Evolutionary conservation across 441 rosid species (phyloP).

Genomic region (Euphorbia schlechtendalii): DNA sequence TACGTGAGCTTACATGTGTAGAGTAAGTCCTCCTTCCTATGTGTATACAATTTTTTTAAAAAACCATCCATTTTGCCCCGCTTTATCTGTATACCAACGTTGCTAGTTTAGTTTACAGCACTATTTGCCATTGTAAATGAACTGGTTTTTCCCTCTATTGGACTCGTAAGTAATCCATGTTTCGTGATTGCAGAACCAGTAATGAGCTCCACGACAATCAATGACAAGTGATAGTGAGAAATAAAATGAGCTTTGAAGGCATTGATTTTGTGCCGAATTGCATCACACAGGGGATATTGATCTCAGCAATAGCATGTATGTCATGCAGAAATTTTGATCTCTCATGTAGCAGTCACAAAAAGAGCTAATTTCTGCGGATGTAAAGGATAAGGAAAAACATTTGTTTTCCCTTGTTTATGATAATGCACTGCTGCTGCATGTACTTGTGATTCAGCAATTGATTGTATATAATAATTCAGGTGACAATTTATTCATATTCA

Average conservation of each 20-base stretch:
- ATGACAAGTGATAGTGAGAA: not conserved
- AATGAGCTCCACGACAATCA: constrained; percentile 11
- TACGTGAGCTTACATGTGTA: constrained; percentile 64
- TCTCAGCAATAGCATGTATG: constrained; percentile 15
- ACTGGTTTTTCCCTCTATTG: not conserved
- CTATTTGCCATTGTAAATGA: no score
- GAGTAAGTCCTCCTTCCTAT: constrained; percentile 30
- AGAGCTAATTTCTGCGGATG: constrained; percentile 9
- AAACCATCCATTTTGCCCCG: not conserved
- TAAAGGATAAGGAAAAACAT: not conserved
- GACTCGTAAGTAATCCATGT: not conserved
- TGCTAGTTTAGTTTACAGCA: no score
- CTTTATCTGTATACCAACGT: not conserved
- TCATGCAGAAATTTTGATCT: constrained; percentile 25
- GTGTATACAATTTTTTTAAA: no score
- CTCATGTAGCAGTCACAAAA: not conserved
- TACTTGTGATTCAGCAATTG: constrained; percentile 9
- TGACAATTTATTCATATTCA: not conserved
- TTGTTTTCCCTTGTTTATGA: not conserved
- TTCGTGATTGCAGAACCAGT: constrained; percentile 8
- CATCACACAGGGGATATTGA: not conserved
- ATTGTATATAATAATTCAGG: constrained; percentile 12
- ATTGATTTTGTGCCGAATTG: not conserved
- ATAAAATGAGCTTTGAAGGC: not conserved
- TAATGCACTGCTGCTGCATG: not conserved